phyloP scores from a whole-genome alignment of 345 rosid species.

The Citrus reticulata region DNA sequence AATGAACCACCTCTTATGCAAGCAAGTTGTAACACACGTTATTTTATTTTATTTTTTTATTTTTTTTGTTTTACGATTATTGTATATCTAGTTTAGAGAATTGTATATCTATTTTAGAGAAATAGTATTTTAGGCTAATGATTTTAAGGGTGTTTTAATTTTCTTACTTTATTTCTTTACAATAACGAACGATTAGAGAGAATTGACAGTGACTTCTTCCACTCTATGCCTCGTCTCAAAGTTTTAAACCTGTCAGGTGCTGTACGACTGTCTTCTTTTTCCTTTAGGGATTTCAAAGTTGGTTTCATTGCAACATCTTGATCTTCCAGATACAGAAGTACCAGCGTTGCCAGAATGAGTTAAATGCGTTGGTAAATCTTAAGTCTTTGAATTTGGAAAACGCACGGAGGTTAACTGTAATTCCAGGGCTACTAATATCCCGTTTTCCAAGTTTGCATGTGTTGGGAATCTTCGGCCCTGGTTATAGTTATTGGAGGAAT shows the following conservation, averaged over 20 bases:
- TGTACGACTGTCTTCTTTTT: background rate
- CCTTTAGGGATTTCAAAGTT: slow-evolving; percentile 16
- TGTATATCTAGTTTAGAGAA: too few relatives aligned
- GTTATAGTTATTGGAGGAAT: background rate
- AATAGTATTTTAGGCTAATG: too few relatives aligned
- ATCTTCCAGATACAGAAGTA: background rate
- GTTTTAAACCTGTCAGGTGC: slow-evolving; percentile 30
- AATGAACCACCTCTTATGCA: too few relatives aligned
- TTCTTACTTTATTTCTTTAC: background rate
- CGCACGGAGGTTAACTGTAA: too few relatives aligned
- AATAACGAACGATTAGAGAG: background rate
- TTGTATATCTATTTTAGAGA: too few relatives aligned
- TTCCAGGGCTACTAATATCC: too few relatives aligned
- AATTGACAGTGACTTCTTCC: slow-evolving; percentile 15
- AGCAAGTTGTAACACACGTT: too few relatives aligned
- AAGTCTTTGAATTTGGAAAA: background rate
- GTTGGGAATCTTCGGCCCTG: too few relatives aligned
- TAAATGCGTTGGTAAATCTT: too few relatives aligned
- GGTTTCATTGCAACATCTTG: background rate
- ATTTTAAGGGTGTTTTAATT: too few relatives aligned
- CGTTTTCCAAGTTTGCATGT: too few relatives aligned
- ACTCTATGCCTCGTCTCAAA: slow-evolving; percentile 17
- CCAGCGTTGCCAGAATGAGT: too few relatives aligned
- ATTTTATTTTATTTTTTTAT: background rate
- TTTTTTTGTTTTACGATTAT: background rate